Evolutionary conservation across 2,329 filamentous ascomycete genomes (phyloP), one percentile per base, ranked within the genome.

Genomic region (Alternaria ethzedia): DNA sequence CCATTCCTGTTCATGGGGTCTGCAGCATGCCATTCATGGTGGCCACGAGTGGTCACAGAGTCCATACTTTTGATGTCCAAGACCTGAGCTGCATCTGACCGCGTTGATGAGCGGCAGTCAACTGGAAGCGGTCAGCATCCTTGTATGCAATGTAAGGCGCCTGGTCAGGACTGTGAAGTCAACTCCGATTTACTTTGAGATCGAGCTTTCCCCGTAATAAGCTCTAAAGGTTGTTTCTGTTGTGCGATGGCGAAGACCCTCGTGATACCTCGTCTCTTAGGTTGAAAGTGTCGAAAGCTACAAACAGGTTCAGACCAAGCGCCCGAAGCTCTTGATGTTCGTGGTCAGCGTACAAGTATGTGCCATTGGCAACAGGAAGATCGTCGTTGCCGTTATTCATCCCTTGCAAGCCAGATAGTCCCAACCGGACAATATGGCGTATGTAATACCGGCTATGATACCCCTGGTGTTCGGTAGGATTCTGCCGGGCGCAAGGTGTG

Each of bases 391-490:
- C 6, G 3, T 49, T 55, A 7, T 43, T 26, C 12, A 30, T 36
- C 20, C 12, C 7, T 61, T 49, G 25, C 51, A 11, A 50, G 20
- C 20, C 12, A 50, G 15, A 30, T 13, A 30, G 44, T 36, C 30
- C 49, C 28, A 26, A 44, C 52, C 23, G 15, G 54, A 28, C 32
- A 52, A 59, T 51, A 54, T 60, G 20, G 51, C 26, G 17, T 12
- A 26, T 45, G 46, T 28, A 47, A 41, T 43, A 30, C 54, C 63
- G 57, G 56, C 52, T 57, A 51, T 54, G 51, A 36, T 20, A 57
- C 32, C 59, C 59, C 52, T 65, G 60, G 25, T 5, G 13, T 23
- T 57, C 54, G 61, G 61, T 20, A 26, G 32, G 43, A 63, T 63
- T 56, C 30, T 61, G 62, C 62, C 58, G 62, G 41, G 36, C 30